Evolutionary conservation across 2,329 filamentous ascomycete species (phyloP), one percentile per base, ranked within the genome.

Genomic region (Cladosporium sphaerospermum): DNA sequence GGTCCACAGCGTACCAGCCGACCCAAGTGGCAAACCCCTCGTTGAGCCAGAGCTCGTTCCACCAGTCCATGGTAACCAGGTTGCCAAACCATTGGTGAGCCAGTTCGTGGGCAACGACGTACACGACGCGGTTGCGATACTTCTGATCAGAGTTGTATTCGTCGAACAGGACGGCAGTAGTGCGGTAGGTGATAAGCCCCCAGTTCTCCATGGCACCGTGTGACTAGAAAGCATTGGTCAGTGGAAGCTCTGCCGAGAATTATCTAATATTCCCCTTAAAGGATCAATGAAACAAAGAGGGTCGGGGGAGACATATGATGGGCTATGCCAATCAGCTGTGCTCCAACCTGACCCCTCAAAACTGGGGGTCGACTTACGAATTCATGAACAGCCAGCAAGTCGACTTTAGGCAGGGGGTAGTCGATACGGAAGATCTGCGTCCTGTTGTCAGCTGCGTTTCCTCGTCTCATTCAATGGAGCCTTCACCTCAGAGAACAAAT

Each of bases 1-100:
- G 81, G 67, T 97, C 89, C 54, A 91, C 83, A 9, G 90, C 91
- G 56, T 91, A 80, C 92, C 92, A 99, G 49, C 92, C 93, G 41
- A 96, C 92, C 92, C 92, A 97, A 3, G 93, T 99, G 40, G 93
- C 93, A 67, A 99, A 99, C 10, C 91, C 91, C 72, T 97, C 92
- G 65, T 95, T 95, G 49, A 95, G 79, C 90, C 90, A 96, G 39
- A 93, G 80, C 73, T 71, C 66, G 54, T 57, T 75, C 72, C 67
- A 95, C 89, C 90, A 96, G 69, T 95, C 89, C 90, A 96, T 96
- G 5, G 91, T 96, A 41, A 95, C 90, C 9, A 96, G 80, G 69
- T 96, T 95, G 36, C 90, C 90, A 13, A 53, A 53, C 91, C 91
- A 96, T 73, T 95, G 90, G 67, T 96, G 90, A 53, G 91, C 93